These are phyloP conservation scores for Malus asiatica DNA, from an alignment of 306 rosid genomes.

Conservation along the genomic window DNA sequence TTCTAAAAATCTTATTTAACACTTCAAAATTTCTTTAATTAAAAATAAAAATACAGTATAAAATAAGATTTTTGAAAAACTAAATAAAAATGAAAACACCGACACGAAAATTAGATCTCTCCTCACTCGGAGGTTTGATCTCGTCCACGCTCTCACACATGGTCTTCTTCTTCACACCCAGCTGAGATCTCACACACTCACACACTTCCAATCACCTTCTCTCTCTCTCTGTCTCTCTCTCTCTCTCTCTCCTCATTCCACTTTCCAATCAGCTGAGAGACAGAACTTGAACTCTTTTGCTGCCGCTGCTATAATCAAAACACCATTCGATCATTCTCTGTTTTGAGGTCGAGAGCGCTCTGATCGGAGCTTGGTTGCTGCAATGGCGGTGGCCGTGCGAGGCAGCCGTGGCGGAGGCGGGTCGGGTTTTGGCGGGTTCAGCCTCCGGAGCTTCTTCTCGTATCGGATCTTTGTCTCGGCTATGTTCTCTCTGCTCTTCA, in stretches of 20 bases:
- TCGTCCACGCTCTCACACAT: background rate
- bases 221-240: too few species aligned
- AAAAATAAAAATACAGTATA: too few species aligned
- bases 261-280: background rate
- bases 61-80: too few species aligned
- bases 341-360: background rate
- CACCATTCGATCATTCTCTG: background rate
- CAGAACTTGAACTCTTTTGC: background rate
- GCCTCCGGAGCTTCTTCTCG: constrained; percentile 75
- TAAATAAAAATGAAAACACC: background rate
- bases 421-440: constrained; percentile 43
- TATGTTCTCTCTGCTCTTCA: constrained; percentile 74
- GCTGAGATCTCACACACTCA: constrained; percentile 7
- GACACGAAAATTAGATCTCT: background rate
- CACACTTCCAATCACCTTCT: background rate
- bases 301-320: background rate
- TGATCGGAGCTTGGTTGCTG: constrained; percentile 17
- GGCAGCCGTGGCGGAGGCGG: constrained; percentile 67
- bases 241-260: background rate
- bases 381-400: constrained; percentile 87
- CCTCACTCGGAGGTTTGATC: background rate
- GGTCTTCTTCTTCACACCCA: background rate
- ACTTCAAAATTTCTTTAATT: too few species aligned
- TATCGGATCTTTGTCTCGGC: constrained; percentile 97
- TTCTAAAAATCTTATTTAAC: too few species aligned